Base-by-base conservation (phyloP, 768 basidiomycete species). In the Podaxis pistillaris region DNA sequence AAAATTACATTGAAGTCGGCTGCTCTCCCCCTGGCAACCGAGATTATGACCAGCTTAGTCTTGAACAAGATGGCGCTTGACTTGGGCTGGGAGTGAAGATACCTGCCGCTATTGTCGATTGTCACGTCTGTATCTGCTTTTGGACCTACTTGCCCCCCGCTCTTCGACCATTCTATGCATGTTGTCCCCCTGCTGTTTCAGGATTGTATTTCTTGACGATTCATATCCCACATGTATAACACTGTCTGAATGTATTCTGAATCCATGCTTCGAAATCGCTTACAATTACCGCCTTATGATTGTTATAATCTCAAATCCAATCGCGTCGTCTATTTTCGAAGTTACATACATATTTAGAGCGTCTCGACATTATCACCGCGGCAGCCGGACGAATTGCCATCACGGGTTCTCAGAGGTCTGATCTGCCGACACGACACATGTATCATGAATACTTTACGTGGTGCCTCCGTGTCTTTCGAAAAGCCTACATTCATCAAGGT, bases 41-140 rank as follows among this genome's bases (percentile, higher is more conserved):
- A 93, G 72, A 85, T 93, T 66, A 72, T 93, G 67, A 88, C 91
- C 9, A 90, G 89, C 3, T 82, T 93, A 60, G 80, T 83, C 55
- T 78, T 93, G 55, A 90, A 90, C 70, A 86, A 88, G 36, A 89
- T 92, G 80, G 82, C 88, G 28, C 79, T 81, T 63, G 75, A 77
- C 26, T 71, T 90, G 36, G 78, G 78, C 60, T 92, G 90, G 90
- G 72, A 73, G 30, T 56, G 37, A 56, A 56, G 44, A 26, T 51
- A 36, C 6, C 11, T 4, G 52, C 63, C 54, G 61, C 59, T 66
- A 30, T 41, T 54, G 15, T 54, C 44, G 28, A 53, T 44, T 46
- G n/a, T 41, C 13, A 28, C 30, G 19, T 22, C 38, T 13, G 9
- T 53, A 15, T 52, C 26, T 40, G 6, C 52, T 36, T 30, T 46